Evolutionary conservation across 352 stramenopile species (phyloP).

Genomic region (Globisporangium perplexum): DNA sequence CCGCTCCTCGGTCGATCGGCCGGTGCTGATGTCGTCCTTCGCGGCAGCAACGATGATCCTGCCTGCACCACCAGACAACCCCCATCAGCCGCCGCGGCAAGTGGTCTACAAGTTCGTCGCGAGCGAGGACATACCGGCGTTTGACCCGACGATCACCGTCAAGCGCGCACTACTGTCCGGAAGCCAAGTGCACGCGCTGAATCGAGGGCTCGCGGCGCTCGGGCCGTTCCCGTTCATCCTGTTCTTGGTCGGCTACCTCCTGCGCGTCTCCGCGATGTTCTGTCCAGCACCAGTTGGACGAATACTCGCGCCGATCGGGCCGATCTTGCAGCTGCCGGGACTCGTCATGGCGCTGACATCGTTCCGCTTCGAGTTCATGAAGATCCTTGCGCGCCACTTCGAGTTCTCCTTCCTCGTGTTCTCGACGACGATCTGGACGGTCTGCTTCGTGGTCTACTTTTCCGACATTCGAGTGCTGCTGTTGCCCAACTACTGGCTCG

Average conservation of each 20-base stretch:
- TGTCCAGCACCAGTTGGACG: neutral
- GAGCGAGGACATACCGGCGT: conserved; percentile 3
- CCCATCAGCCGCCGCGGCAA: neutral
- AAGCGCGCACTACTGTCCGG: conserved; percentile 3
- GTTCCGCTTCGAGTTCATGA: conserved; percentile 9
- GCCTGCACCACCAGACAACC: neutral
- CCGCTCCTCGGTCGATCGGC: neutral
- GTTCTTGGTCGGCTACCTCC: conserved; percentile 3
- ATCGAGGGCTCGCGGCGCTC: neutral
- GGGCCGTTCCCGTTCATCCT: neutral
- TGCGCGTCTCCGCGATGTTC: conserved; percentile 4
- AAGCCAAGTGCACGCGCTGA: conserved; percentile 1
- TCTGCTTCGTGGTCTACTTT: conserved; percentile 3
- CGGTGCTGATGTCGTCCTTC: neutral
- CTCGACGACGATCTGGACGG: conserved; percentile 2
- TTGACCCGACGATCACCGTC: conserved; percentile 8
- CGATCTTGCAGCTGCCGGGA: conserved; percentile 5
- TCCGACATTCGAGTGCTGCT: conserved; percentile 3
- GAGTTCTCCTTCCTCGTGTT: conserved; percentile 10
- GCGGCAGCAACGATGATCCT: neutral
- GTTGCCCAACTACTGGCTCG: conserved; percentile 8
- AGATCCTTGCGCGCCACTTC: conserved; percentile 8
- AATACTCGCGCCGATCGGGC: conserved; percentile 7
- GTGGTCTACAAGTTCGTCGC: conserved; percentile 8
- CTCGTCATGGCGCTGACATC: conserved; percentile 1